These are phyloP conservation scores for Dunaliella salina DNA, from an alignment of 163 green algal species.

Conservation along the genomic window DNA sequence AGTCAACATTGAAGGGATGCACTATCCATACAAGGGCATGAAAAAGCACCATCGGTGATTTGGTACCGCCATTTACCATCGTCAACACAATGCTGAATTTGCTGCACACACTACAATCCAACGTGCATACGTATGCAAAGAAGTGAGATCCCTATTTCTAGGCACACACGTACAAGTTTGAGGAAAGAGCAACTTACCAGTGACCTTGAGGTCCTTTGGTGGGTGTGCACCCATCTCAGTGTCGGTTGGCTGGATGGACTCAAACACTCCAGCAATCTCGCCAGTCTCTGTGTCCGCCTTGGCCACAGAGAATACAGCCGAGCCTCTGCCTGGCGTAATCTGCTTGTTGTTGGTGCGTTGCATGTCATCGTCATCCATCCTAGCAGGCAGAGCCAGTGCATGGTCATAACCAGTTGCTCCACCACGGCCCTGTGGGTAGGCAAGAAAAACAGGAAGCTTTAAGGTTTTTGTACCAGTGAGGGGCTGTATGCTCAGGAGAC, in stretches of 20 bases:
- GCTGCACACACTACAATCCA: background rate
- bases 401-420: constrained; percentile 86
- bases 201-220: constrained; percentile 99
- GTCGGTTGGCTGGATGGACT: constrained; percentile 96
- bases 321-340: constrained; percentile 64
- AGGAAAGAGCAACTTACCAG: constrained; percentile 75
- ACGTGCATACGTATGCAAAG: no score
- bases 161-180: background rate
- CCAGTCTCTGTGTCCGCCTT: constrained; percentile 79
- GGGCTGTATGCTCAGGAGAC: background rate
- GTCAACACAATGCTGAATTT: background rate
- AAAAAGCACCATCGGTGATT: no score
- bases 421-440: constrained; percentile 65
- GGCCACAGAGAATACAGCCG: constrained; percentile 84
- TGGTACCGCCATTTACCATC: no score
- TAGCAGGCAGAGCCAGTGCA: constrained; percentile 77
- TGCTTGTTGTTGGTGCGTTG: constrained; percentile 86
- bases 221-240: constrained; percentile 96
- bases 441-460: background rate
- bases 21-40: no score
- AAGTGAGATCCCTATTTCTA: background rate
- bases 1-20: no score
- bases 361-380: constrained; percentile 72
- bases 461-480: no score
- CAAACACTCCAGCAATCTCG: constrained; percentile 96